A percentile compares a stretch with the other conserved stretches of the same genome.
These are phyloP conservation scores for Gnomoniopsis smithogilvyi DNA, from an alignment of 2,329 filamentous ascomycete species.

Conservation along the genomic window DNA sequence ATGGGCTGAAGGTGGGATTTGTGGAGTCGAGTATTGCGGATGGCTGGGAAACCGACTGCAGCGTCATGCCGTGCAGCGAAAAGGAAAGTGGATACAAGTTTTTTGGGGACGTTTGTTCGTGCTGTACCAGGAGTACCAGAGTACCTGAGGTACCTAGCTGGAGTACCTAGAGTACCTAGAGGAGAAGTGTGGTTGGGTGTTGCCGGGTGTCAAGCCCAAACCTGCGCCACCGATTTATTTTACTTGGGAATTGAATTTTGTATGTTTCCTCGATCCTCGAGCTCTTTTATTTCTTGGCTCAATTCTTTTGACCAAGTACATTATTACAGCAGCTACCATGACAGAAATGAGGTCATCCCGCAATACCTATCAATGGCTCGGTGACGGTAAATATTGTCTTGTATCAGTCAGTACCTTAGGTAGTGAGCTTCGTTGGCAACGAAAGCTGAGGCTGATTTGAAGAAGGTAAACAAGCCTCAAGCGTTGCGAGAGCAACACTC, in stretches of 20 bases:
- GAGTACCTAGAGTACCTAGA: too few relatives aligned
- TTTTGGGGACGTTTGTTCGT: too few relatives aligned
- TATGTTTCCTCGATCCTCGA: too few relatives aligned
- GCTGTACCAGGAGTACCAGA: too few relatives aligned
- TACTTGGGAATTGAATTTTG: too few relatives aligned
- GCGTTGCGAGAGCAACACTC: constrained; percentile 15
- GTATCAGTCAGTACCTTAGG: too few relatives aligned
- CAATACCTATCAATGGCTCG: too few relatives aligned
- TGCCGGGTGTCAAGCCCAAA: neutral
- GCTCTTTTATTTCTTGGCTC: too few relatives aligned
- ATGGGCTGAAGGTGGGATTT: too few relatives aligned
- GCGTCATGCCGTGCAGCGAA: neutral
- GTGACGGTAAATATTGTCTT: too few relatives aligned
- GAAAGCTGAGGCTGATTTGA: neutral
- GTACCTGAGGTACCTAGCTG: too few relatives aligned
- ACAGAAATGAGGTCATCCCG: neutral
- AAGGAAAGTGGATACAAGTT: neutral
- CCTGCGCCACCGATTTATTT: constrained; percentile 6
- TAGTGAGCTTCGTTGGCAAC: neutral
- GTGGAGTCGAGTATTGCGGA: constrained; percentile 20
- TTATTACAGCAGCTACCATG: neutral
- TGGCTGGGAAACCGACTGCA: constrained; percentile 19
- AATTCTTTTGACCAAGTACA: neutral
- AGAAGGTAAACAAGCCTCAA: constrained; percentile 13
- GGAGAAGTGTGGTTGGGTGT: neutral